Evolutionary conservation across 208 protist genomes (phyloP).

Genomic region (Leishmania amazonensis): DNA sequence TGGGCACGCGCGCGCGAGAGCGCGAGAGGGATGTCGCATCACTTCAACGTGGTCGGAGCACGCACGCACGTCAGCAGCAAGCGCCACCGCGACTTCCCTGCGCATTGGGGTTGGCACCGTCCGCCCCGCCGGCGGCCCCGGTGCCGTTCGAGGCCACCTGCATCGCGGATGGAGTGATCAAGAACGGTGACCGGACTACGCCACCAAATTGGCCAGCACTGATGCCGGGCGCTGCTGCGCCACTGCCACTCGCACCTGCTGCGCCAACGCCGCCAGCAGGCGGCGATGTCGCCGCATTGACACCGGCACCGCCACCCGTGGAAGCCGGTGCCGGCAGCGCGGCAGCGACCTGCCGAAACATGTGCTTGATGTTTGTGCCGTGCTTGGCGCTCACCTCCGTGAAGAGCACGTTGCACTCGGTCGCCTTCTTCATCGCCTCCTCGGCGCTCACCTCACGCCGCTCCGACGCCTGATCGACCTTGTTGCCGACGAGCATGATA

Average conservation of each 20-base stretch:
- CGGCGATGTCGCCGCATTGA: neutral
- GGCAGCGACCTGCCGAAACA: constrained; percentile 77
- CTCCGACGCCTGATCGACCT: constrained; percentile 91
- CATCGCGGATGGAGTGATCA: constrained; percentile 25
- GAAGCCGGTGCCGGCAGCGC: constrained; percentile 38
- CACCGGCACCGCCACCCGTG: neutral
- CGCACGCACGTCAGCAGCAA: constrained; percentile 14
- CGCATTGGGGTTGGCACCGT: neutral
- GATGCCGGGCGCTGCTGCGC: neutral
- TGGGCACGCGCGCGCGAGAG: neutral
- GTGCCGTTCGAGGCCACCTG: constrained; percentile 11
- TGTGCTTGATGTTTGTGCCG: constrained; percentile 73
- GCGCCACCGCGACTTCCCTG: constrained; percentile 5
- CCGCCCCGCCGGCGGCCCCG: neutral
- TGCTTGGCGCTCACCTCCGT: constrained; percentile 95
- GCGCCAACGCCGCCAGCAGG: neutral
- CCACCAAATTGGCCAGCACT: constrained; percentile 22
- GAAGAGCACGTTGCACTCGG: constrained; percentile 93
- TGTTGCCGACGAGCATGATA: constrained; percentile 97
- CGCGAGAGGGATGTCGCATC: neutral
- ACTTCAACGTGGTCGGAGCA: neutral
- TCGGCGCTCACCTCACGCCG: constrained; percentile 80
- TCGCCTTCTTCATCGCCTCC: constrained; percentile 69
- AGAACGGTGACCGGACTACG: constrained; percentile 23
- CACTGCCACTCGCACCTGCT: neutral